Evolutionary conservation across 1,139 yeast species (phyloP).

Genomic region (Suhomyces yuchorum): DNA sequence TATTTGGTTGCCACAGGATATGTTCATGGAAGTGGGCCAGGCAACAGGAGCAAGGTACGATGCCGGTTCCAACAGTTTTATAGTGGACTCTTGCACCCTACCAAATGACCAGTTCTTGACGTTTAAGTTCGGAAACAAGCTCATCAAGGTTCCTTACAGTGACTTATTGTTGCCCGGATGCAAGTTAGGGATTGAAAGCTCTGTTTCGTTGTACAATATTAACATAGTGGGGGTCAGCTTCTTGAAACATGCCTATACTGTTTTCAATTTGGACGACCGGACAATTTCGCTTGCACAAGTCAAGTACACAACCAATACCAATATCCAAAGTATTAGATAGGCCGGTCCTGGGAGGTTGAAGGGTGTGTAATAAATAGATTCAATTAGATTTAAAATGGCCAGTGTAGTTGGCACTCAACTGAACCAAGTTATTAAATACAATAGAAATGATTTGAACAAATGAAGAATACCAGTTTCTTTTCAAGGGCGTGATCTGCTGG

Average conservation of each 20-base stretch:
- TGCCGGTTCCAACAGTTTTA: slow-evolving; percentile 2
- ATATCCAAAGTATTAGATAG: neutral
- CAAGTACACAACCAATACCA: slow-evolving; percentile 26
- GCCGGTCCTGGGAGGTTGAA: neutral
- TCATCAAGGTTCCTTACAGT: slow-evolving; percentile 9
- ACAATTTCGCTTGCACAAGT: slow-evolving; percentile 42
- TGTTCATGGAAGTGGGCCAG: slow-evolving; percentile 7
- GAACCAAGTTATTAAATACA: no score
- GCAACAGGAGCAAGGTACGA: slow-evolving; percentile 9
- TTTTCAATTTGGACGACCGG: slow-evolving; percentile 41
- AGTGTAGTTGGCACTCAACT: no score
- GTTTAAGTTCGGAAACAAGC: slow-evolving; percentile 6
- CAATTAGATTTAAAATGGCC: no score
- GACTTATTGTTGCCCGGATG: slow-evolving; percentile 9
- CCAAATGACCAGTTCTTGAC: slow-evolving; percentile 7
- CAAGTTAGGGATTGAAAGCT: slow-evolving; percentile 10
- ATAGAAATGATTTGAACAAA: no score
- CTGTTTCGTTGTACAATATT: slow-evolving; percentile 11
- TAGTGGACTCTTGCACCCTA: slow-evolving; percentile 5
- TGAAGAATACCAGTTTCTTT: no score
- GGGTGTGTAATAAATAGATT: neutral
- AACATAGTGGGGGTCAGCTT: slow-evolving; percentile 40
- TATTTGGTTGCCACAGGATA: slow-evolving; percentile 10
- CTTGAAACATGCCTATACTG: slow-evolving; percentile 39
- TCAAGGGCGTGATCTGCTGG: no score